Conservation (phyloP, 2,329 filamentous ascomycete species). For the Fusarium redolens region DNA sequence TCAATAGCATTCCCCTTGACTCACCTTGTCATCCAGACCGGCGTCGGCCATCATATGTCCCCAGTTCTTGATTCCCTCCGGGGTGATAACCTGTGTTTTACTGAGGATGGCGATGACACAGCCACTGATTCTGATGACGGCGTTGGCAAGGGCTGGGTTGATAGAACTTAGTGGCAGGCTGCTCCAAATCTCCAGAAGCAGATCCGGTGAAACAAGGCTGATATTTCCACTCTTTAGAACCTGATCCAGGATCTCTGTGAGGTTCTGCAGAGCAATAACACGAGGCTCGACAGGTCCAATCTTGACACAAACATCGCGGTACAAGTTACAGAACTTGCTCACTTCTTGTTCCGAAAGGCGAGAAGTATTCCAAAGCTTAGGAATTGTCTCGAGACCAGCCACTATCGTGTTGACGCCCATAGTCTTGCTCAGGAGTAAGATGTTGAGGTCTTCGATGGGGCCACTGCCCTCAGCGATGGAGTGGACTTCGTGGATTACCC, state of each 20-base stretch:
- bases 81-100: slow-evolving; percentile 26
- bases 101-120: slow-evolving; percentile 54
- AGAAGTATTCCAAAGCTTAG: slow-evolving; percentile 47
- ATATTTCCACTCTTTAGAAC: slow-evolving; percentile 47
- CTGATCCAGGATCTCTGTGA: slow-evolving; percentile 59
- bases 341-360: slow-evolving; percentile 42
- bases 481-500: slow-evolving; percentile 53
- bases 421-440: slow-evolving; percentile 46
- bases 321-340: slow-evolving; percentile 55
- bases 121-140: slow-evolving; percentile 61
- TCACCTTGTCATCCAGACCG: slow-evolving; percentile 60
- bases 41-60: slow-evolving; percentile 62
- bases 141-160: slow-evolving; percentile 62
- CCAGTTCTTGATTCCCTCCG: slow-evolving; percentile 54
- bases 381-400: slow-evolving; percentile 49
- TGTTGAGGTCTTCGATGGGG: slow-evolving; percentile 39
- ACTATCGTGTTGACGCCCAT: slow-evolving; percentile 52
- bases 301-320: slow-evolving; percentile 54
- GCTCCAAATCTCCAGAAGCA: slow-evolving; percentile 56
- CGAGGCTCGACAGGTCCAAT: slow-evolving; percentile 59
- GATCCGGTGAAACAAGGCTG: slow-evolving; percentile 47
- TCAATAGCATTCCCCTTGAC: slow-evolving; percentile 26
- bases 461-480: slow-evolving; percentile 42
- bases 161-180: slow-evolving; percentile 52
- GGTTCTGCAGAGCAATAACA: slow-evolving; percentile 58